These are phyloP conservation scores for Xerocomus spinulosus DNA, from an alignment of 768 basidiomycete genomes.

Conservation along the genomic window DNA sequence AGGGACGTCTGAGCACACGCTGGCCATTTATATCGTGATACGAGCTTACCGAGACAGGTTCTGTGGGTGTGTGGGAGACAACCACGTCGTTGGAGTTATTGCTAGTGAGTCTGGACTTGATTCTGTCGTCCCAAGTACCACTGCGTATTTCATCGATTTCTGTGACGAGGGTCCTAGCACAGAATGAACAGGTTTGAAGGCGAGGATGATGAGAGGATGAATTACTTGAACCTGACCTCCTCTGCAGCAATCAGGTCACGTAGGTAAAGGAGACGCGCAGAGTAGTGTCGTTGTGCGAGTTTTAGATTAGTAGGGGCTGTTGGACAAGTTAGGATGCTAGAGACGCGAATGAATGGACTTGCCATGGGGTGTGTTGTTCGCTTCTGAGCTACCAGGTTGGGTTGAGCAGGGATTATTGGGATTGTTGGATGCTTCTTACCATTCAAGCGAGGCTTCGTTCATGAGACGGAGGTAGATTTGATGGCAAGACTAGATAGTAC, in stretches of 20 bases:
- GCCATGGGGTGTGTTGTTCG: slow-evolving; percentile 53
- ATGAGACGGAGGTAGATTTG: slow-evolving; percentile 63
- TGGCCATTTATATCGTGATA: neutral
- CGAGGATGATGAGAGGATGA: neutral
- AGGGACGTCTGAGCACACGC: neutral
- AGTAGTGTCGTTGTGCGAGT: slow-evolving; percentile 74
- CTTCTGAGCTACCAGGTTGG: slow-evolving; percentile 39
- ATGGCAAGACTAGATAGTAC: slow-evolving; percentile 54
- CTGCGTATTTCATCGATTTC: slow-evolving; percentile 77
- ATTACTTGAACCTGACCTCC: slow-evolving; percentile 76
- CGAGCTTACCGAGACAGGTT: slow-evolving; percentile 10
- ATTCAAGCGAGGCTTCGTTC: slow-evolving; percentile 60
- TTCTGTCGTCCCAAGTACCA: slow-evolving; percentile 58
- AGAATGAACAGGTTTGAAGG: neutral
- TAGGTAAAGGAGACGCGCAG: slow-evolving; percentile 65
- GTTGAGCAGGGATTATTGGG: slow-evolving; percentile 3
- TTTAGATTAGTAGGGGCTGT: slow-evolving; percentile 60
- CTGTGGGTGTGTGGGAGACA: neutral
- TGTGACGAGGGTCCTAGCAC: slow-evolving; percentile 50
- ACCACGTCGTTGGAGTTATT: slow-evolving; percentile 3
- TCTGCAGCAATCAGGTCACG: slow-evolving; percentile 65
- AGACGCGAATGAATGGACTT: slow-evolving; percentile 15
- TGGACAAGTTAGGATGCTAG: slow-evolving; percentile 6
- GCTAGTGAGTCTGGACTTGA: slow-evolving; percentile 33
- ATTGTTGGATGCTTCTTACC: slow-evolving; percentile 38